These are phyloP conservation scores for Fusarium sp. DNA, from an alignment of 2,329 filamentous ascomycete genomes.

Conservation along the genomic window DNA sequence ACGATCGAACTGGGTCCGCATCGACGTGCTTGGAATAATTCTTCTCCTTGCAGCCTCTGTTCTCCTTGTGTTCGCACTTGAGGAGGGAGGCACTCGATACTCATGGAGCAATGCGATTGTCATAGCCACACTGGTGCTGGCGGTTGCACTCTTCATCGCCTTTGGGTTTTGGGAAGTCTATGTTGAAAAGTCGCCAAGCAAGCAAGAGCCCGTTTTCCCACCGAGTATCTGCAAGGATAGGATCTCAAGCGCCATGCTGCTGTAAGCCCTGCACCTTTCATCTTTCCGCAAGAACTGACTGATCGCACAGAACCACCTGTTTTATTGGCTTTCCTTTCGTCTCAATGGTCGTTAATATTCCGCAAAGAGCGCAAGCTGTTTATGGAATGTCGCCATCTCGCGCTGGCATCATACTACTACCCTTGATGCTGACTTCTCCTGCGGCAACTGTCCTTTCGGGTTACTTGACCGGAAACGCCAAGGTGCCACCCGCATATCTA, in stretches of 20 bases:
- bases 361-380: not conserved
- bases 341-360: conserved; percentile 5
- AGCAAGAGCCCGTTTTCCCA: conserved; percentile 2
- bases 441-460: not conserved
- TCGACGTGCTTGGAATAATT: not conserved
- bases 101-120: not conserved
- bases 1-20: not conserved
- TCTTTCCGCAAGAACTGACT: not conserved
- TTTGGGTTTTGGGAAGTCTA: not conserved
- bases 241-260: conserved; percentile 2
- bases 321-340: conserved; percentile 5
- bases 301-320: not conserved
- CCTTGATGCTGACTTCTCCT: conserved; percentile 1
- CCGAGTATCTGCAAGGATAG: conserved; percentile 9
- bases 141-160: not conserved
- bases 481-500: not conserved
- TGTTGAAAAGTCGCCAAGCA: not conserved
- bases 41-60: conserved; percentile 3
- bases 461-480: not conserved
- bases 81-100: conserved; percentile 1
- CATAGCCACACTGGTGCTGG: not conserved
- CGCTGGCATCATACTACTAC: not conserved
- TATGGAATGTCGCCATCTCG: not conserved
- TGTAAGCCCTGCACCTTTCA: not conserved
- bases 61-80: not conserved